A percentile compares a stretch with the other conserved stretches of the same genome.
Conservation (phyloP, 2,329 filamentous ascomycete species). For the Fusarium verticillioides region DNA sequence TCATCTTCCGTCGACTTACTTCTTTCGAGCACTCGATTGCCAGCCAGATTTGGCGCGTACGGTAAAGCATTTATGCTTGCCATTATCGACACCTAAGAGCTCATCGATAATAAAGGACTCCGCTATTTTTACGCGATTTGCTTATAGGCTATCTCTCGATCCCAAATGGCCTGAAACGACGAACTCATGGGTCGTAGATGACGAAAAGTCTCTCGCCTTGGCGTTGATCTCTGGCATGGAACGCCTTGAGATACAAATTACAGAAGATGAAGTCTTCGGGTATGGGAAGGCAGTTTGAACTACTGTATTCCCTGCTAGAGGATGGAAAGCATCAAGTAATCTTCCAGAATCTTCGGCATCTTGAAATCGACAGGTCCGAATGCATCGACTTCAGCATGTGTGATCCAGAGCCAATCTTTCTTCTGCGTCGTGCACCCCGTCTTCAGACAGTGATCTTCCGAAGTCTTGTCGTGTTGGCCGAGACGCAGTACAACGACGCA, state of each 20-base stretch:
- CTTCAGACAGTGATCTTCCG: not conserved
- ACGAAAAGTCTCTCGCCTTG: not conserved
- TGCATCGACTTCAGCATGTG: not conserved
- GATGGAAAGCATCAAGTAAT: fast-evolving
- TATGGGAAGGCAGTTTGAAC: not conserved
- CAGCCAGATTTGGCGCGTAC: not conserved
- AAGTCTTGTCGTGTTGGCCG: not conserved
- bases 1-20: not conserved
- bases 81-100: fast-evolving
- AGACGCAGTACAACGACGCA: fast-evolving
- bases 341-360: not conserved
- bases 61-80: not conserved
- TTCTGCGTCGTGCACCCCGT: not conserved
- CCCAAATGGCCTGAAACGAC: fast-evolving
- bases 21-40: fast-evolving
- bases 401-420: not conserved
- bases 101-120: not conserved
- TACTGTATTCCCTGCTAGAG: fast-evolving
- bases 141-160: not conserved
- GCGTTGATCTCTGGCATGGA: not conserved
- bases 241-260: not conserved
- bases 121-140: not conserved
- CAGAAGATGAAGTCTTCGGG: fast-evolving
- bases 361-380: not conserved
- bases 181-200: fast-evolving